Base-by-base conservation (phyloP, 495 filamentous ascomycete species). In the Trichoderma erinaceum region DNA sequence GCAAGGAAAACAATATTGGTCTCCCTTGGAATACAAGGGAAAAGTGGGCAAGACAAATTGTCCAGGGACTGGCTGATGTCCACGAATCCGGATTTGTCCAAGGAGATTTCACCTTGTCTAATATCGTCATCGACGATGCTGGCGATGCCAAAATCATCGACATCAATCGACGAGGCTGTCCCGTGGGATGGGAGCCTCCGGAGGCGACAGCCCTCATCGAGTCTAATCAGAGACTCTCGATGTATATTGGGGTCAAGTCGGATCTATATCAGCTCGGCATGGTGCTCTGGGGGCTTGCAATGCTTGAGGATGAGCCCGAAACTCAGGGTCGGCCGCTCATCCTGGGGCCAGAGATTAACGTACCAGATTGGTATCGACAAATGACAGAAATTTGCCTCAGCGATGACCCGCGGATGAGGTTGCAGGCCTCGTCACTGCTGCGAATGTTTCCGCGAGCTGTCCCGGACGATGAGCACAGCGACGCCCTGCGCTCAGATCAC, bases 221-320 rank as follows among this genome's bases (percentile, higher is more conserved):
- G 66, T 93, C 89, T 78, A 92, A 92, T 67, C 95, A 97, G 75
- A 85, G 93, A 32, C 95, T 99, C 38, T 90, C 92, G 35, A 97
- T 99, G 91, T 97, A 97, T 75, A 98, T 99, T 75, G 95, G 95
- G 6, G 92, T 97, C 77, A 99, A 98, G 77, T 96, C 93, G 0
- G 95, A 99, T 76, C 81, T 98, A 2, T 99, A 88, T 73, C 95
- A 99, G 73, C 82, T 98, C 3, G 95, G 95, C 32, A 99, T 99
- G 96, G 94, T 96, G 1, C 82, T 99, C 4, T 99, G 94, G 92
- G 93, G 92, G 10, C 79, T 99, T 44, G 93, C 92, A 4, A 90
- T 88, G 70, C 85, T 91, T 69, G 85, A 92, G 48, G 95, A 97
- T 71, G 95, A 99, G 71, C 95, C 95, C 5, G 95, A 99, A 75